Evolutionary conservation across 225 moss, liverwort and hornwort species (phyloP), one percentile per base, ranked within the genome.

Genomic region (Lunularia cruciata): DNA sequence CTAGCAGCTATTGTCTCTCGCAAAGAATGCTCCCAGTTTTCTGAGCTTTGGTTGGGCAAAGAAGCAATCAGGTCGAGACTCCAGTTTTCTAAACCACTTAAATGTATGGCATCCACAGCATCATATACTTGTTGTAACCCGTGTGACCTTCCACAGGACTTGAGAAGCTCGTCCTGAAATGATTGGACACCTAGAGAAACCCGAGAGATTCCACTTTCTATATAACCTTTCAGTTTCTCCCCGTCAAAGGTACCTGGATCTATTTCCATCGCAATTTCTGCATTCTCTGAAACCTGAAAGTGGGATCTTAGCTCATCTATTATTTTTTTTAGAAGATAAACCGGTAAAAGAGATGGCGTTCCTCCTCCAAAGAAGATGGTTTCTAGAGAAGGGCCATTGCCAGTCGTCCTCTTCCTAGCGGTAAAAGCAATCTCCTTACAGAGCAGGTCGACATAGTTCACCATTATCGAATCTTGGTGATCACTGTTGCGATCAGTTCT

Each of bases 331-430:
- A 98, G 69, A 38, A 92, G 86, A 26, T 83, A 68, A 55, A 86
- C 84, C 5, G 90, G 84, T 18, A 98, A 69, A 47, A 98, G 84
- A 5, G 96, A 98, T 6, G 92, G 96, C 5, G 96, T 98, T 19
- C 96, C 96, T 27, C 96, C 96, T 19, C 96, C 96, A 30, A 98
- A 91, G 77, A 98, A 98, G 3, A 98, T 73, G 0, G 96, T 98
- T 49, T 86, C 75, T 53, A 98, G 68, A 18, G 65, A 23, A 19
- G 68, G 76, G 26, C 0, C 27, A 4, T 33, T 16, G 5, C 57
- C 65, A 31, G 68, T 78, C 5, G 65, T 30, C 52, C 70, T 81
- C 15, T 59, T 71, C 27, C 40, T 62, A 15, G 90, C 90, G 4
- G 89, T 81, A n/a, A 74, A 60, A 28, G 86, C 79, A 75, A 98